Conservation (phyloP, 257 asterid genomes). For the Asclepias syriaca region DNA sequence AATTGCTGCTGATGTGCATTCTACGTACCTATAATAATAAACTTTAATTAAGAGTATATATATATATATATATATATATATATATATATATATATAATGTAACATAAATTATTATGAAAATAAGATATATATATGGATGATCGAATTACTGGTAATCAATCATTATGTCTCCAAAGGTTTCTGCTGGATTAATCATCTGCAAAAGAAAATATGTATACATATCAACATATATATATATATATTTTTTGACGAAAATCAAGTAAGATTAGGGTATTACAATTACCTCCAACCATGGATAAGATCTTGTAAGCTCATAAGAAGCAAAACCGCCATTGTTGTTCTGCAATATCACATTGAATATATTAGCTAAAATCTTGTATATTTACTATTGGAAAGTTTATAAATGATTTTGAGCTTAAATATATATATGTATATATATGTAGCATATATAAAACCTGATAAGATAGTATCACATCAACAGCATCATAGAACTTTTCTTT, state of each 20-base stretch:
- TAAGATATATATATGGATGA: not conserved
- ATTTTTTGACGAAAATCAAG: too few species aligned
- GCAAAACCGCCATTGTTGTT: slow-evolving; percentile 71
- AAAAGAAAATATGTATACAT: not conserved
- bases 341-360: slow-evolving; percentile 23
- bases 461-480: slow-evolving; percentile 56
- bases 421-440: too few species aligned
- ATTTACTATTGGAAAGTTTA: too few species aligned
- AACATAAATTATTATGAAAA: too few species aligned
- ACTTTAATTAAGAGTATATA: not conserved
- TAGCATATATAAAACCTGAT: slow-evolving; percentile 39
- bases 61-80: too few species aligned
- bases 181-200: slow-evolving; percentile 72
- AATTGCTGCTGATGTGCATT: slow-evolving; percentile 64
- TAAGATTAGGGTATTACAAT: too few species aligned
- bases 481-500: slow-evolving; percentile 38
- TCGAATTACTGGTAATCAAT: slow-evolving; percentile 68
- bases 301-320: slow-evolving; percentile 73
- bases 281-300: slow-evolving; percentile 76
- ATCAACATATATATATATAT: too few species aligned
- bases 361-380: too few species aligned
- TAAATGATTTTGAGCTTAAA: too few species aligned
- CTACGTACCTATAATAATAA: slow-evolving; percentile 45
- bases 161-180: slow-evolving; percentile 62
- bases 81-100: too few species aligned